Evolutionary conservation across 2,329 filamentous ascomycete species (phyloP), one percentile per base, ranked within the genome.

Genomic region (Polytolypa hystricis): DNA sequence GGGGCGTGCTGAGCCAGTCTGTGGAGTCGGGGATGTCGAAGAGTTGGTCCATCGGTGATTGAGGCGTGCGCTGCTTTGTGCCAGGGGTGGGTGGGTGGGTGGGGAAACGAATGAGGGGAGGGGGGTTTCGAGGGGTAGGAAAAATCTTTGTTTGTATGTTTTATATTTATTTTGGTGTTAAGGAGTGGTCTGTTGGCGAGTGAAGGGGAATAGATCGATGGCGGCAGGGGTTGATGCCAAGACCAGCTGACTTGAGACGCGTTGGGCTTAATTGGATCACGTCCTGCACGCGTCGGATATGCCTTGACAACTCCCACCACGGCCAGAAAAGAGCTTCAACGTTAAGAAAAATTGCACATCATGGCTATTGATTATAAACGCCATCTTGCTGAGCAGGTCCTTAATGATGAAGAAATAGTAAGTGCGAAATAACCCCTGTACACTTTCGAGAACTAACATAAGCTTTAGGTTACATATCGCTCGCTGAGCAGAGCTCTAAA

Each of bases 401-500:
- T 94, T 44, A 79, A 77, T 40, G 84, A 93, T 53, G 75, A 79
- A 46, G 75, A 75, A 45, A 71, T 80, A 44, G 83, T 89, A 60
- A 53, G 74, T 57, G 32, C 5, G n/a, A n/a, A n/a, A n/a, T n/a
- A n/a, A n/a, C n/a, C n/a, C n/a, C n/a, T n/a, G n/a, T n/a, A n/a
- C n/a, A n/a, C 11, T 19, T 4, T 27, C n/a, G 20, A 39, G 7
- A 21, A 36, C 15, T 33, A 8, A 34, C 29, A 20, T 12, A 9
- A 33, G 23, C 5, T 21, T 10, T 51, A 93, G 86, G 71, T 94
- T 51, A 93, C 84, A 34, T 96, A 95, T 66, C 80, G 86, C 34
- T 68, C 81, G 33, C 64, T 98, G 43, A 91, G 86, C 60, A 75
- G 89, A 51, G 81, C 79, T 26, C 62, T 95, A 37, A 81, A 85